Evolutionary conservation across 345 rosid genomes (phyloP), one percentile per base, ranked within the genome.

Genomic region (Rubroshorea leprosula): DNA sequence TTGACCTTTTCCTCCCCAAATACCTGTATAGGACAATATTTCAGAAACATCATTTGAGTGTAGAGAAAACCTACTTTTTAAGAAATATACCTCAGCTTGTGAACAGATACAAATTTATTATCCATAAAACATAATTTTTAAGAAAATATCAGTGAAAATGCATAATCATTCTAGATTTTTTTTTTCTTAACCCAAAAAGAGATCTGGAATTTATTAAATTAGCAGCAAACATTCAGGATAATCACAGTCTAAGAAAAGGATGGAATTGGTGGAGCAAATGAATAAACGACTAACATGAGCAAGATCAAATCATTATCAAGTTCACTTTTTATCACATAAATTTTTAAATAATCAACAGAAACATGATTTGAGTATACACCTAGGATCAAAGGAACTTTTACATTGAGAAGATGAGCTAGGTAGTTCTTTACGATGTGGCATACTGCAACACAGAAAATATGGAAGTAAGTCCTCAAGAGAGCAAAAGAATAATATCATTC

Each of bases 1-100:
- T 73, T 91, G 96, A 23, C 98, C 98, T 76, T 91, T 91, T 64
- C 98, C 98, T 75, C 98, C 98, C 98, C 96, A 91, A 6, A 88
- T 80, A 70, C 98, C 98, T 91, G 62, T 22, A 58, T 39, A 52
- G 13, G 67, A 21, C 21, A 20, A 63, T 54, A 5, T 56, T 53
- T 50, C 6, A 72, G 31, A 52, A 31, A 24, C 50, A 9, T 49
- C 16, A 35, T 29, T 39, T 35, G 45, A 59, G 45, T 12, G 18
- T 38, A 23, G 22, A 26, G 16, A 26, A 38, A 50, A 49, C 44
- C 41, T 51, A 47, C 49, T 59, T 17, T 15, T 19, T 7, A 22
- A 53, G 45, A 54, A 45, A 64, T 43, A 24, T 24, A 38, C 9
- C 12, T 35, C 12, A 35, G 12, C 41, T 6, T 35, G 41, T 35